phyloP scores from a whole-genome alignment of 139 green algal species.

The Tetradesmus lagerheimii region DNA sequence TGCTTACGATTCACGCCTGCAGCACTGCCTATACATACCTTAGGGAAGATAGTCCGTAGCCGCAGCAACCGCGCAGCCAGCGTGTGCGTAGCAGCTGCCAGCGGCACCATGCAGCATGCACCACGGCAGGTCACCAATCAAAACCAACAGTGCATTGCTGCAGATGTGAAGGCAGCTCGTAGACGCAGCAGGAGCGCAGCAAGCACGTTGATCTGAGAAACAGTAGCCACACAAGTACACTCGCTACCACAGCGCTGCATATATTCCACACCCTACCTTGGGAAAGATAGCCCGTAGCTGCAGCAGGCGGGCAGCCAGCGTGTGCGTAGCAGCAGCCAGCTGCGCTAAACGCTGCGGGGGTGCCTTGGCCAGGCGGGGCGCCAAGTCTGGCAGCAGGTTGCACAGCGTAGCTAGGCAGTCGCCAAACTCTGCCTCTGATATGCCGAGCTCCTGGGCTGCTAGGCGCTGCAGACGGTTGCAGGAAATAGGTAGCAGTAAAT shows the following conservation, averaged over 20 bases:
- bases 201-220: too few species aligned
- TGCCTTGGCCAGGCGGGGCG: slow-evolving; percentile 47
- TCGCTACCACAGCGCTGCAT: neutral
- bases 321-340: slow-evolving; percentile 46
- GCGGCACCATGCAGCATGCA: too few species aligned
- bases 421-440: slow-evolving; percentile 73
- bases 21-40: slow-evolving; percentile 5
- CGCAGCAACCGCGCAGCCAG: slow-evolving; percentile 66
- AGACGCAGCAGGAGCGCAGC: too few species aligned
- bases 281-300: slow-evolving; percentile 74
- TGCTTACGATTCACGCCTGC: too few species aligned
- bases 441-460: slow-evolving; percentile 62
- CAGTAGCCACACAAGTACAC: too few species aligned
- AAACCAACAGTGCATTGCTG: too few species aligned
- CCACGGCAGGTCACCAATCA: too few species aligned
- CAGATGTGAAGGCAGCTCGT: too few species aligned
- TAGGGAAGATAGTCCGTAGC: slow-evolving; percentile 74
- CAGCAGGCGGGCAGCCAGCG: slow-evolving; percentile 68
- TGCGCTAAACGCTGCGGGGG: slow-evolving; percentile 58
- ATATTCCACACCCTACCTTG: neutral
- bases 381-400: slow-evolving; percentile 59
- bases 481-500: too few species aligned
- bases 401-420: slow-evolving; percentile 60
- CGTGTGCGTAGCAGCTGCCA: slow-evolving; percentile 47
- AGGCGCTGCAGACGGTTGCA: slow-evolving; percentile 55